Conservation (phyloP, 805 yeast species). For the Sugiyamaella lignohabitans region DNA sequence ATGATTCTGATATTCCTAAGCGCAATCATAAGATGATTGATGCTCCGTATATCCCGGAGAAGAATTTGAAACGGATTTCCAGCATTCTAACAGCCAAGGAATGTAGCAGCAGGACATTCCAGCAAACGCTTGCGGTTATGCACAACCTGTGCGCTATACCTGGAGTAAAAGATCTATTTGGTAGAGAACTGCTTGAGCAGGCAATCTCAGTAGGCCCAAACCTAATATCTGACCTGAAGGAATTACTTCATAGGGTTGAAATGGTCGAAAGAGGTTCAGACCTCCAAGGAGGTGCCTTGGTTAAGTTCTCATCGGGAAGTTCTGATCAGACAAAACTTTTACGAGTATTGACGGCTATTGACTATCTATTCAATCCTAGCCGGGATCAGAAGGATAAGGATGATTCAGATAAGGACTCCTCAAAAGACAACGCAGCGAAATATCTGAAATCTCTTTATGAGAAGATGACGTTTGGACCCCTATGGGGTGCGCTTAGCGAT, state of each 20-base stretch:
- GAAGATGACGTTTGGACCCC: constrained; percentile 59
- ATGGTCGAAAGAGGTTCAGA: constrained; percentile 37
- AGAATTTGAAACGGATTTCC: constrained; percentile 55
- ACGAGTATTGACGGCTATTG: constrained; percentile 80
- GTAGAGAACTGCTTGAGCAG: constrained; percentile 55
- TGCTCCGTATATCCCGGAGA: constrained; percentile 58
- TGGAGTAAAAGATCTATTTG: constrained; percentile 57
- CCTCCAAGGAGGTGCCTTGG: constrained; percentile 48
- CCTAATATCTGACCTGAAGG: constrained; percentile 50
- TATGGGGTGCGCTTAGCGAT: constrained; percentile 82
- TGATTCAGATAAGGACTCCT: constrained; percentile 7
- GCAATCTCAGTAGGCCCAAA: constrained; percentile 55
- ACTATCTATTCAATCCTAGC: constrained; percentile 59
- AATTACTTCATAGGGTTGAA: constrained; percentile 42
- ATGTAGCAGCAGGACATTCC: constrained; percentile 78
- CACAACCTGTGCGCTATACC: constrained; percentile 61
- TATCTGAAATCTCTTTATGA: constrained; percentile 43
- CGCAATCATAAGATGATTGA: constrained; percentile 9
- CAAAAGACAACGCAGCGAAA: constrained; percentile 14
- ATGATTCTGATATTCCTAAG: not conserved
- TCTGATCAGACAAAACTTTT: constrained; percentile 87
- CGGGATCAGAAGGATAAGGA: constrained; percentile 19
- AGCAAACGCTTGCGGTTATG: constrained; percentile 75
- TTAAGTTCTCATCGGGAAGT: constrained; percentile 67
- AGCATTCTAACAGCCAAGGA: constrained; percentile 71